Evolutionary conservation across 2,329 filamentous ascomycete genomes (phyloP).

Genomic region (Lachnellula subtilissima): DNA sequence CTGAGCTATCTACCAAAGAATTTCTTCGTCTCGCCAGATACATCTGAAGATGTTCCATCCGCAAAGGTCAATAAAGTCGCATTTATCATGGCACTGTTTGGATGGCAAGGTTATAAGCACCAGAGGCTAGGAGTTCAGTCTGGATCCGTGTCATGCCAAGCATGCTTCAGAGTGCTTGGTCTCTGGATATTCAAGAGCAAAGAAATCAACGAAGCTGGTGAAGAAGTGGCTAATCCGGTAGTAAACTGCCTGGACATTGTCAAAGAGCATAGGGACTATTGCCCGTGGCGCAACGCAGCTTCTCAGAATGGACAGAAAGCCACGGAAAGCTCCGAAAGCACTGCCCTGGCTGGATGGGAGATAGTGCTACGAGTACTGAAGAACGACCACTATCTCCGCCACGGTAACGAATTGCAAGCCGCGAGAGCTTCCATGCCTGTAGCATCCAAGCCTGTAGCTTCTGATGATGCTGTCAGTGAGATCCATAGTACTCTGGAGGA

Average conservation of each 20-base stretch:
- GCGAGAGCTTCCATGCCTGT: slow-evolving; percentile 5
- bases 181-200: slow-evolving; percentile 91
- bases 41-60: neutral
- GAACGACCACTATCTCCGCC: slow-evolving; percentile 45
- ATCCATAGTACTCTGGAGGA: slow-evolving; percentile 15
- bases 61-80: slow-evolving; percentile 53
- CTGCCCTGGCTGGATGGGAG: slow-evolving; percentile 47
- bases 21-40: slow-evolving; percentile 44
- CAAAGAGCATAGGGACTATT: slow-evolving; percentile 75
- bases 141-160: slow-evolving; percentile 60
- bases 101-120: slow-evolving; percentile 59
- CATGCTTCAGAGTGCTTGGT: slow-evolving; percentile 82
- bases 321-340: slow-evolving; percentile 28
- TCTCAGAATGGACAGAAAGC: slow-evolving; percentile 49
- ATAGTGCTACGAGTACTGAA: slow-evolving; percentile 49
- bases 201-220: slow-evolving; percentile 51
- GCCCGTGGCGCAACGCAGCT: slow-evolving; percentile 67
- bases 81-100: slow-evolving; percentile 64
- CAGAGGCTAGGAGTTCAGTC: slow-evolving; percentile 26
- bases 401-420: slow-evolving; percentile 13
- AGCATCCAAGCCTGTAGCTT: slow-evolving; percentile 1
- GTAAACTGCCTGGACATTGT: slow-evolving; percentile 66
- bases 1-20: slow-evolving; percentile 46
- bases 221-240: slow-evolving; percentile 49
- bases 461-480: slow-evolving; percentile 7